These are phyloP conservation scores for Podospora comata DNA, from an alignment of 495 filamentous ascomycete genomes.

Conservation along the genomic window DNA sequence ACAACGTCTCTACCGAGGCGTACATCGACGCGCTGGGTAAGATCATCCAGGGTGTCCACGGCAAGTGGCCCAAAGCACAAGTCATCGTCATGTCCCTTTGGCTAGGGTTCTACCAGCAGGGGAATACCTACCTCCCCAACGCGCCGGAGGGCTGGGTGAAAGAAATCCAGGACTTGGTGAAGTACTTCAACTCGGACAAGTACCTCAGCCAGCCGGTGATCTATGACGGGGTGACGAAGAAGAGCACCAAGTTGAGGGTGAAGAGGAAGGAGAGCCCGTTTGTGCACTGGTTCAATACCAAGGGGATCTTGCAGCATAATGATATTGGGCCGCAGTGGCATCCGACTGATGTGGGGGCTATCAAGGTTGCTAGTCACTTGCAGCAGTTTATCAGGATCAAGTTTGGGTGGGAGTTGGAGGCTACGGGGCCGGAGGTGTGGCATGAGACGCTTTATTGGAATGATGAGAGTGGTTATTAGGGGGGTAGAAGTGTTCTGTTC, in stretches of 20 bases:
- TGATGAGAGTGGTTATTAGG: conserved; percentile 49
- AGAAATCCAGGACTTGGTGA: conserved; percentile 53
- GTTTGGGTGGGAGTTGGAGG: conserved; percentile 60
- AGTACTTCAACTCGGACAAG: conserved; percentile 53
- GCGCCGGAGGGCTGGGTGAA: conserved; percentile 47
- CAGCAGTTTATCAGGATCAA: conserved; percentile 52
- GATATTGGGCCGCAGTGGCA: conserved; percentile 63
- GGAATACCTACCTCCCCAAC: conserved; percentile 52
- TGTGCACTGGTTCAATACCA: conserved; percentile 67
- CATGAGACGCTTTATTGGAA: conserved; percentile 64
- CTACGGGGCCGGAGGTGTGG: conserved; percentile 61
- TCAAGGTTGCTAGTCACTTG: conserved; percentile 65
- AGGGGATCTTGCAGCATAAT: conserved; percentile 66
- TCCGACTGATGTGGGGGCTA: conserved; percentile 63
- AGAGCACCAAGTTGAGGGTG: conserved; percentile 32
- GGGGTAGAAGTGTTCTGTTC: not conserved
- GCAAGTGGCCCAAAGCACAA: conserved; percentile 58
- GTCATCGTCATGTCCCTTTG: conserved; percentile 67
- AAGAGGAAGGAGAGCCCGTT: conserved; percentile 43
- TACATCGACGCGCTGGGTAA: conserved; percentile 59
- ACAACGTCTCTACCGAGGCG: conserved; percentile 52
- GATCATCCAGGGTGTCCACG: conserved; percentile 59
- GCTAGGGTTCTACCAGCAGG: conserved; percentile 53
- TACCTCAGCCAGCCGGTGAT: conserved; percentile 43
- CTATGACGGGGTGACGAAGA: conserved; percentile 46